Percentiles rank a stretch among this genome's conserved stretches.
Conservation (phyloP, 768 basidiomycete genomes). For the Leccinum aurantiacum region DNA sequence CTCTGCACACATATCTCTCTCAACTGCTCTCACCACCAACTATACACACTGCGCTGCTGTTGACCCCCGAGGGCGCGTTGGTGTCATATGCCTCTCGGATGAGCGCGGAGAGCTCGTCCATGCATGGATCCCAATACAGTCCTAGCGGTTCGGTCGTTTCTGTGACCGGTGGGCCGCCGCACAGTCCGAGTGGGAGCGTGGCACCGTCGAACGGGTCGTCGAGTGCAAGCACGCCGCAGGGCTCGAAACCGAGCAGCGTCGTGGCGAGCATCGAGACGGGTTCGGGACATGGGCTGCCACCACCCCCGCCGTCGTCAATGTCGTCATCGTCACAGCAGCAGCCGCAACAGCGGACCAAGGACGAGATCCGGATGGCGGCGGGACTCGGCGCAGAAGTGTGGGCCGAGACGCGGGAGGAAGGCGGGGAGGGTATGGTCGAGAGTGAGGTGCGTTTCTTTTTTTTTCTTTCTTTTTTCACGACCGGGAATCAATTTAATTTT, state of each 20-base stretch:
- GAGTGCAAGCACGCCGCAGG: constrained; percentile 8
- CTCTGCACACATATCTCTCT: constrained; percentile 62
- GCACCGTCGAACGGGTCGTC: constrained; percentile 13
- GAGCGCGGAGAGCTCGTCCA: constrained; percentile 25
- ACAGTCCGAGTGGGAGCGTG: constrained; percentile 15
- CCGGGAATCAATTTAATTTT: not conserved
- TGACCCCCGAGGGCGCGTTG: constrained; percentile 74
- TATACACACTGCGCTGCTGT: constrained; percentile 68
- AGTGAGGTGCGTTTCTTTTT: constrained; percentile 56
- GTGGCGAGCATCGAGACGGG: constrained; percentile 7
- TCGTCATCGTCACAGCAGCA: not conserved
- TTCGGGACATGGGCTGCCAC: not conserved
- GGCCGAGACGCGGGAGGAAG: constrained; percentile 64
- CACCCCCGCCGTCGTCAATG: not conserved
- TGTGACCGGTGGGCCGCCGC: not conserved
- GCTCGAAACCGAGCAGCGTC: constrained; percentile 15
- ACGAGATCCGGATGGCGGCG: constrained; percentile 69
- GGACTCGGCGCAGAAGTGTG: constrained; percentile 75
- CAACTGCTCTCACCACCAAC: constrained; percentile 54
- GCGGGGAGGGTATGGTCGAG: constrained; percentile 60
- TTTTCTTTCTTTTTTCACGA: not conserved
- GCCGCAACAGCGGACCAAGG: constrained; percentile 49
- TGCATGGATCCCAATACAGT: constrained; percentile 2
- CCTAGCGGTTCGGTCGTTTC: constrained; percentile 7
- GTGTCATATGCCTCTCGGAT: constrained; percentile 59